Evolutionary conservation across 345 rosid species (phyloP).

Genomic region (Rubroshorea leprosula): DNA sequence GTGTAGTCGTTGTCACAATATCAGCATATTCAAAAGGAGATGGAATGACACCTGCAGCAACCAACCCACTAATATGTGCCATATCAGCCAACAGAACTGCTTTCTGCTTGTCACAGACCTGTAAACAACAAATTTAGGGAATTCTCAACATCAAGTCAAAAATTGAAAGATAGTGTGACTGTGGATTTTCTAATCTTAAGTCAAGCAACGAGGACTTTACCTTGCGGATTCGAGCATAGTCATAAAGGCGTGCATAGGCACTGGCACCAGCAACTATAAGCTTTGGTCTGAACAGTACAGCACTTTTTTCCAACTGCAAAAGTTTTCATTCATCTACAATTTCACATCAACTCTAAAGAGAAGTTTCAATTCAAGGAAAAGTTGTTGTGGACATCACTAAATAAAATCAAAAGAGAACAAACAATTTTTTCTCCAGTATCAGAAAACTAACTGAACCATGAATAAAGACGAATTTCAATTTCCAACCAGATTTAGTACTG

Average conservation of each 20-base stretch:
- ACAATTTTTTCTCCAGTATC: neutral
- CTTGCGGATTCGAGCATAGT: conserved; percentile 84
- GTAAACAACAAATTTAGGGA: conserved; percentile 22
- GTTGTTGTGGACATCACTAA: no score
- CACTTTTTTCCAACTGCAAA: conserved; percentile 80
- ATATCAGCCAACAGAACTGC: conserved; percentile 87
- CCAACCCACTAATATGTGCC: conserved; percentile 97
- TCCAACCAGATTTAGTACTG: no score
- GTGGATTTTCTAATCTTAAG: neutral
- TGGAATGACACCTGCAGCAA: conserved; percentile 93
- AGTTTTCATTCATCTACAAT: conserved; percentile 17
- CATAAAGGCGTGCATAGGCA: conserved; percentile 94
- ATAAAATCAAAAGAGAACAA: no score
- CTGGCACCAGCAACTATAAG: conserved; percentile 97
- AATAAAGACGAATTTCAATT: no score
- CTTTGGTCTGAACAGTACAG: conserved; percentile 83
- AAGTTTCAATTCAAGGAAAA: neutral
- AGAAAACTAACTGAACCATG: neutral
- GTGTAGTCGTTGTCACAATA: conserved; percentile 92
- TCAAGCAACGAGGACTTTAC: conserved; percentile 32
- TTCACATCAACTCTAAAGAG: conserved; percentile 10
- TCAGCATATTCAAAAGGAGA: conserved; percentile 96
- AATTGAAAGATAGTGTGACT: neutral
- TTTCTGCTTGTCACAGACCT: conserved; percentile 97
- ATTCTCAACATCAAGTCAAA: neutral